Evolutionary conservation across 768 basidiomycete species (phyloP).

Genomic region (Mycena crocata): DNA sequence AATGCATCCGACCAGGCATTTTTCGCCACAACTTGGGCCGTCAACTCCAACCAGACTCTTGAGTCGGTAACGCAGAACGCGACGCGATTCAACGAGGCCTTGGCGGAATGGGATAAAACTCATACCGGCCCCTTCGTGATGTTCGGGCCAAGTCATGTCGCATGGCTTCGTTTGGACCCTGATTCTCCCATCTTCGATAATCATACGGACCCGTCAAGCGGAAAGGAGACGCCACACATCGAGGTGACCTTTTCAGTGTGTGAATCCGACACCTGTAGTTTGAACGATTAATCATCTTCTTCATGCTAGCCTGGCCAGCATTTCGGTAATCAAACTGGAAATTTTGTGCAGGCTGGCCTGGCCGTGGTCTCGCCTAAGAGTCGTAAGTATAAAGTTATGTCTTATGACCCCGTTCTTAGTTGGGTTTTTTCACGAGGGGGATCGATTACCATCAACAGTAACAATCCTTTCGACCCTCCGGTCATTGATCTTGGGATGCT

Average conservation of each 20-base stretch:
- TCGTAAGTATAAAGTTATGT: background rate
- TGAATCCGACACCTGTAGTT: too few species aligned
- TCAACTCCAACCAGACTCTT: background rate
- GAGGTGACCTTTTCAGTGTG: background rate
- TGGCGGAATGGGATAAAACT: background rate
- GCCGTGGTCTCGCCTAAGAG: background rate
- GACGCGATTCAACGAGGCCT: constrained; percentile 1
- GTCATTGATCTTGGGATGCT: background rate
- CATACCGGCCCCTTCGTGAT: background rate
- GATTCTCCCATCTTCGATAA: constrained; percentile 1
- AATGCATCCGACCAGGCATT: background rate
- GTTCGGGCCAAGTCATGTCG: background rate
- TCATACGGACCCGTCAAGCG: background rate
- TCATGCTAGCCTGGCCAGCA: background rate
- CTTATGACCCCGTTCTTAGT: too few species aligned
- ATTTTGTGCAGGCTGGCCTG: background rate
- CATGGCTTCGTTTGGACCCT: background rate
- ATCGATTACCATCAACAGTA: background rate
- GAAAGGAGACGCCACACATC: background rate
- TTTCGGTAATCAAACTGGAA: background rate
- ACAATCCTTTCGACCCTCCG: constrained; percentile 1
- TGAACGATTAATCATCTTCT: too few species aligned
- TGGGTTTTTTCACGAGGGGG: background rate
- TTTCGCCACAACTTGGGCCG: background rate
- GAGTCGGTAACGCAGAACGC: background rate